Conservation (phyloP, 768 basidiomycete genomes). For the Obba rivulosa region DNA sequence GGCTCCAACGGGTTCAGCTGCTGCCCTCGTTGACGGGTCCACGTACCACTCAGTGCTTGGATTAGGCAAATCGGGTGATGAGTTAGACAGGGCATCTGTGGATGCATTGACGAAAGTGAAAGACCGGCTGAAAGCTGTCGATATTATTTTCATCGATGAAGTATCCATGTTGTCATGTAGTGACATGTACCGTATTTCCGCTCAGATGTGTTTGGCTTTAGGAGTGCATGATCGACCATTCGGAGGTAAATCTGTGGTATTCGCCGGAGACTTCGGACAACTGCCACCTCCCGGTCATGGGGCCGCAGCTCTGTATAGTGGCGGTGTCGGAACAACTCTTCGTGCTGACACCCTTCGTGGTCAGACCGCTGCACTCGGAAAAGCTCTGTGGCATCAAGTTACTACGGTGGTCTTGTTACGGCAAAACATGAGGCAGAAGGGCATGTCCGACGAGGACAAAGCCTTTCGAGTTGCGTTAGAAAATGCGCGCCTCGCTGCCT, state of each 20-base stretch:
- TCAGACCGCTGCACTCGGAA: slow-evolving; percentile 9
- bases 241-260: slow-evolving; percentile 37
- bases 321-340: background rate
- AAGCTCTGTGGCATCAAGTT: slow-evolving; percentile 15
- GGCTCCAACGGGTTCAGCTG: slow-evolving; percentile 20
- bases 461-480: slow-evolving; percentile 24
- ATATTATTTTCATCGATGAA: slow-evolving; percentile 40
- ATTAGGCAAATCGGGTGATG: background rate
- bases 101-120: background rate
- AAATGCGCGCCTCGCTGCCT: slow-evolving; percentile 36
- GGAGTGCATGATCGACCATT: slow-evolving; percentile 21
- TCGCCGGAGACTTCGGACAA: slow-evolving; percentile 45
- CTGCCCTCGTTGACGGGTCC: slow-evolving; percentile 14
- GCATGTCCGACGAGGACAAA: slow-evolving; percentile 17
- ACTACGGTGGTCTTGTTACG: slow-evolving; percentile 16
- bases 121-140: slow-evolving; percentile 19
- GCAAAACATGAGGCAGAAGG: slow-evolving; percentile 16
- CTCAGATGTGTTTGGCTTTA: slow-evolving; percentile 15
- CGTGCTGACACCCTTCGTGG: background rate
- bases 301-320: slow-evolving; percentile 16
- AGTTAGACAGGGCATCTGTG: background rate
- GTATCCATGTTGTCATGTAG: slow-evolving; percentile 35
- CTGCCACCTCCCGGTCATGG: slow-evolving; percentile 26
- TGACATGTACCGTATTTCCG: slow-evolving; percentile 22
- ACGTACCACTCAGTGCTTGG: slow-evolving; percentile 19